Base-by-base conservation (phyloP, 2,329 filamentous ascomycete species). In the Rhexocercosporidium sp. region DNA sequence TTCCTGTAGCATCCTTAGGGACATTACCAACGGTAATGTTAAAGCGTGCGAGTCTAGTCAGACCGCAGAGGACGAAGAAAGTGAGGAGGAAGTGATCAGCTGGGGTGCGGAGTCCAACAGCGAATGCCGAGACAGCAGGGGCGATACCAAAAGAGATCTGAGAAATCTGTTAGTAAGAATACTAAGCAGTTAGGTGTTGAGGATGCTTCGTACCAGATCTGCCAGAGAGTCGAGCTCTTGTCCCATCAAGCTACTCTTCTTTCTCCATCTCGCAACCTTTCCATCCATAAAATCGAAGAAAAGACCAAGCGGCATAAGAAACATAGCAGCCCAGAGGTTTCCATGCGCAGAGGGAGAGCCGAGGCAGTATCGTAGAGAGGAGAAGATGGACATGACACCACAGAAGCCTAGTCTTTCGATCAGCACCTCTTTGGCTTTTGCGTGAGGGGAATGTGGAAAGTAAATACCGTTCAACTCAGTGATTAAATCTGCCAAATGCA, bases 281-380 rank as follows among this genome's bases (percentile, higher is more conserved):
- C 96, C 96, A 79, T 99, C 96, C 86, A 98, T 93, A 78, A 97
- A 96, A 80, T 99, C 96, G 79, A 98, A 98, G 83, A 98, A 97
- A 14, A 98, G 84, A 5, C 94, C 94, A 67, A 97, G 92, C 0
- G 95, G 95, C 80, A 98, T 92, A 80, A 97, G 93, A 4, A 84
- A 88, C 59, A 99, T 88, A 1, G 96, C 94, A 39, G 90, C 82
- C 87, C 92, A 98, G 64, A 97, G 82, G 74, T 93, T 91, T 62
- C 83, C 83, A 73, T 88, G 83, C 64, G 91, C 82, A 67, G 84
- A 78, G 9, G 91, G 85, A 71, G 91, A 87, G 70, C 90, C 90
- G 70, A 97, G 86, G 80, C 92, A 96, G 85, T 98, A 98, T 73
- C 94, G 92, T 82, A 99, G 88, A 27, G 94, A 97, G 54, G 94